Conservation (phyloP, 2,329 filamentous ascomycete species). For the Fusarium globosum region DNA sequence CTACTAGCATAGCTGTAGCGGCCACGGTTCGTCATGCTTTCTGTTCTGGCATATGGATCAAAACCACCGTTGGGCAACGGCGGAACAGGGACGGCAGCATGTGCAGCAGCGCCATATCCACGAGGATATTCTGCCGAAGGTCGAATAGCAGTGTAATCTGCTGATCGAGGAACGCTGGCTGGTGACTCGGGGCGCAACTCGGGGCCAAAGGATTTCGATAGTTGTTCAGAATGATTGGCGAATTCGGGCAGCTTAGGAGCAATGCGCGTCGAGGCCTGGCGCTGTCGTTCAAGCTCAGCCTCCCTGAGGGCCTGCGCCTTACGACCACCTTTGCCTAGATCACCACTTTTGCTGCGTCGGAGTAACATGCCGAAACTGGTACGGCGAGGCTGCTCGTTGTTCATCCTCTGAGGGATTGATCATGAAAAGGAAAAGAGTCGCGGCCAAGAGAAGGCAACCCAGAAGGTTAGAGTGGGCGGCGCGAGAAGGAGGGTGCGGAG, state of each 20-base stretch:
- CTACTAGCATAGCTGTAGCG: constrained; percentile 97
- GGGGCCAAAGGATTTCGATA: constrained; percentile 57
- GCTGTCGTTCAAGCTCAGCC: constrained; percentile 63
- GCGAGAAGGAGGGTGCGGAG: constrained; percentile 38
- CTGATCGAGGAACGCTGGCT: constrained; percentile 65
- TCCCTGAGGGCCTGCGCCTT: constrained; percentile 67
- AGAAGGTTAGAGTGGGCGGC: constrained; percentile 31
- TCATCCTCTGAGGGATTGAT: constrained; percentile 46
- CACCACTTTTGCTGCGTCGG: constrained; percentile 74
- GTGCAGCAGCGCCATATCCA: constrained; percentile 52
- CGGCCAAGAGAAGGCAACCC: constrained; percentile 26
- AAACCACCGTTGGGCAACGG: constrained; percentile 71
- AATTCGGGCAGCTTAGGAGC: constrained; percentile 65
- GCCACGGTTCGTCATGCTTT: constrained; percentile 97
- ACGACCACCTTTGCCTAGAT: constrained; percentile 69
- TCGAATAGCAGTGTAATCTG: constrained; percentile 54
- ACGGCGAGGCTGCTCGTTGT: constrained; percentile 47
- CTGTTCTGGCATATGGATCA: constrained; percentile 84
- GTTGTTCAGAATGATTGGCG: constrained; percentile 59
- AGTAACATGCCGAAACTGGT: constrained; percentile 69
- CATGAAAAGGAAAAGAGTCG: constrained; percentile 43
- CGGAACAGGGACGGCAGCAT: constrained; percentile 61
- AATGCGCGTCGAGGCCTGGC: constrained; percentile 58
- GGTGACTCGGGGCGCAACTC: constrained; percentile 73
- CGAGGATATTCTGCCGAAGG: constrained; percentile 63